Evolutionary conservation across 2,329 filamentous ascomycete species (phyloP).

Genomic region (Aspergillus aculeatinus): DNA sequence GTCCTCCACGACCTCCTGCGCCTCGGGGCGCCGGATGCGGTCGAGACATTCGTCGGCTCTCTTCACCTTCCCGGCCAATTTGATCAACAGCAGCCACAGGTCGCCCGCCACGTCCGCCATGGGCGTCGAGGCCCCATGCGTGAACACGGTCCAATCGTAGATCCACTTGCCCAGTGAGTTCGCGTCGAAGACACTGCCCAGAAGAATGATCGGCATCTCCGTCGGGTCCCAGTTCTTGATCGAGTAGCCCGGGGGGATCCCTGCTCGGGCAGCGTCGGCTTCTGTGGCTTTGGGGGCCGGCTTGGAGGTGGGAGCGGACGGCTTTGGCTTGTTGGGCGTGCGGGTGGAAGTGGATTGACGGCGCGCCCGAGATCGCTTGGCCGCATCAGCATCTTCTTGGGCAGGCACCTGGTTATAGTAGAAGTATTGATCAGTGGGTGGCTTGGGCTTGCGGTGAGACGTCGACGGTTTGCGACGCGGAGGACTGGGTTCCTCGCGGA

Average conservation of each 20-base stretch:
- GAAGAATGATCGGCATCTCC: conserved; percentile 88
- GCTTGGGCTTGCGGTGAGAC: conserved; percentile 43
- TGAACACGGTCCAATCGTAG: conserved; percentile 97
- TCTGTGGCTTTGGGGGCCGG: conserved; percentile 57
- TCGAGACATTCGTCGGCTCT: conserved; percentile 75
- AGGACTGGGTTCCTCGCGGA: conserved; percentile 44
- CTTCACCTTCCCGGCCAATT: conserved; percentile 91
- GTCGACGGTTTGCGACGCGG: conserved; percentile 29
- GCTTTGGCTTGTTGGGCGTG: conserved; percentile 45
- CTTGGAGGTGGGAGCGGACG: conserved; percentile 32
- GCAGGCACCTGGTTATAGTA: conserved; percentile 55
- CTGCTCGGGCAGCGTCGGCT: conserved; percentile 62
- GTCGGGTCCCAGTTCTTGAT: conserved; percentile 98
- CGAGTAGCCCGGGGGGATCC: conserved; percentile 86
- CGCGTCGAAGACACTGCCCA: conserved; percentile 94
- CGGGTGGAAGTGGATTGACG: conserved; percentile 55
- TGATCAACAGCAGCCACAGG: conserved; percentile 91
- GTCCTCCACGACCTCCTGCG: conserved; percentile 78
- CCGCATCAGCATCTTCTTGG: conserved; percentile 54
- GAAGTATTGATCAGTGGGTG: conserved; percentile 53
- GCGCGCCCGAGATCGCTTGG: conserved; percentile 51
- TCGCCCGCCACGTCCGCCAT: conserved; percentile 91
- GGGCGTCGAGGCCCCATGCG: conserved; percentile 75
- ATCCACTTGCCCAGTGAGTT: conserved; percentile 99
- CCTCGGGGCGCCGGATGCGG: conserved; percentile 70